phyloP scores from a whole-genome alignment of 305 asterid genomes.

The Rubia balearica region DNA sequence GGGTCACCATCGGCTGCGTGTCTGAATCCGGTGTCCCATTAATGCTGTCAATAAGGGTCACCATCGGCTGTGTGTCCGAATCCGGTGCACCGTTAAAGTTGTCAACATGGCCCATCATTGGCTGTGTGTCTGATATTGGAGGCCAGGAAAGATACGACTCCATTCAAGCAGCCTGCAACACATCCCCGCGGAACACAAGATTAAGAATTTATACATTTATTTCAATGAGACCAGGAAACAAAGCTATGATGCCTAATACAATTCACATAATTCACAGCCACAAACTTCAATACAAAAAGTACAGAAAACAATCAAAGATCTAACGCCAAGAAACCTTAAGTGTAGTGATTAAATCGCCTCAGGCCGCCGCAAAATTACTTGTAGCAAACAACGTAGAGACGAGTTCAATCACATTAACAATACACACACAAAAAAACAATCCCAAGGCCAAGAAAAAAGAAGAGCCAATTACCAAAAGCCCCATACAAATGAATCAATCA shows the following conservation, averaged over 20 bases:
- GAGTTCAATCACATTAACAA: not conserved
- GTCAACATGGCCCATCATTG: too few species aligned
- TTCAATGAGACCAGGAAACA: not conserved
- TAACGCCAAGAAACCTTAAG: too few species aligned
- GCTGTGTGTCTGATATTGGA: too few species aligned
- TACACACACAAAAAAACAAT: not conserved
- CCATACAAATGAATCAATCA: not conserved
- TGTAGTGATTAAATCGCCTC: too few species aligned
- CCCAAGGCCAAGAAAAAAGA: not conserved
- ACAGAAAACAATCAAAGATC: too few species aligned
- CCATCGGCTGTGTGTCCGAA: not conserved
- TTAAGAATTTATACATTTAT: not conserved
- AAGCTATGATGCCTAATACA: not conserved
- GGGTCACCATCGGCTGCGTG: not conserved
- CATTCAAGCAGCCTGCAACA: not conserved
- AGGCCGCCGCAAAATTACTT: too few species aligned
- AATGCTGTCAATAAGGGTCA: not conserved
- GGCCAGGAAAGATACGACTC: not conserved
- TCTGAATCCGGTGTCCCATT: too few species aligned
- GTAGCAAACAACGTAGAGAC: not conserved
- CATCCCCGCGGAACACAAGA: not conserved
- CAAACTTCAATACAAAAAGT: not conserved
- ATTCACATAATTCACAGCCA: not conserved
- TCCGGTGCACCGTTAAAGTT: not conserved
- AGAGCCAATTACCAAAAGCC: too few species aligned